These are phyloP conservation scores for Pleurotus giganteus DNA, from an alignment of 768 basidiomycete species.

Conservation along the genomic window DNA sequence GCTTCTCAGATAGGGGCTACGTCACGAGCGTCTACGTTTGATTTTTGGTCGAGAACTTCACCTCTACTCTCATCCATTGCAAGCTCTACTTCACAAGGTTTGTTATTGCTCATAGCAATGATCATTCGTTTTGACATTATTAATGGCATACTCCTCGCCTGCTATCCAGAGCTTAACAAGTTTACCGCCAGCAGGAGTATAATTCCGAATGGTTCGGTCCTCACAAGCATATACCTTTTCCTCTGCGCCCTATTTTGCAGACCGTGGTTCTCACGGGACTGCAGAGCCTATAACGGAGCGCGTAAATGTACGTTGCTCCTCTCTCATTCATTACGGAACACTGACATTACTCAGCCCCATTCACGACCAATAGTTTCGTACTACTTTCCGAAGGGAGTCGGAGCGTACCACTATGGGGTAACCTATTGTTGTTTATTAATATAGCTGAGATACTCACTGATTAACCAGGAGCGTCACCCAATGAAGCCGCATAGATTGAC, in stretches of 20 bases:
- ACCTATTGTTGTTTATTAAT: slow-evolving; percentile 19
- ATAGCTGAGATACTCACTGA: not conserved
- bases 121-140: too few relatives aligned
- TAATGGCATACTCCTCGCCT: too few relatives aligned
- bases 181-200: too few relatives aligned
- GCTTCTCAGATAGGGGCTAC: not conserved
- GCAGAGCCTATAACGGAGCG: slow-evolving; percentile 80
- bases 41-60: not conserved
- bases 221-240: slow-evolving; percentile 66
- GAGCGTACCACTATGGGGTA: slow-evolving; percentile 96
- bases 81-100: too few relatives aligned
- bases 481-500: slow-evolving; percentile 99
- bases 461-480: slow-evolving; percentile 85
- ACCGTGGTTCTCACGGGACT: slow-evolving; percentile 66
- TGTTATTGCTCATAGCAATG: too few relatives aligned
- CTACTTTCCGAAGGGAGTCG: slow-evolving; percentile 92
- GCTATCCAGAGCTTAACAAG: too few relatives aligned
- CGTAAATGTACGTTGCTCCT: slow-evolving; percentile 55
- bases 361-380: slow-evolving; percentile 92
- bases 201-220: slow-evolving; percentile 44
- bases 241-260: slow-evolving; percentile 70
- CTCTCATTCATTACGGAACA: not conserved
- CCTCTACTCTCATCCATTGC: not conserved
- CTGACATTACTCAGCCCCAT: slow-evolving; percentile 50
- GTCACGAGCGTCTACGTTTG: not conserved